Evolutionary conservation across 306 rosid genomes (phyloP).

Genomic region (Prunus campanulata): DNA sequence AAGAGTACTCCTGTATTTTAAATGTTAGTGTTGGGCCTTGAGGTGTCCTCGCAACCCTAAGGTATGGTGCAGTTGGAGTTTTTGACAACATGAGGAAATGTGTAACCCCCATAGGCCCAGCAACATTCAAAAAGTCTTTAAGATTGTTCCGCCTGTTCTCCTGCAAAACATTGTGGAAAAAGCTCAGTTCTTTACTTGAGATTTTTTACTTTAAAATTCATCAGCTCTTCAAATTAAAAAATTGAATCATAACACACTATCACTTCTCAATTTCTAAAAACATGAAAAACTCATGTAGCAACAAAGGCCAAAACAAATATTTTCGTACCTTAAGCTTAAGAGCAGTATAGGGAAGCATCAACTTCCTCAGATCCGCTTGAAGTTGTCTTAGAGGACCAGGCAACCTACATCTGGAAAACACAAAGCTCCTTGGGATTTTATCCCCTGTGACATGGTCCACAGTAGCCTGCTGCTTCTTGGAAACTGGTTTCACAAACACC

Average conservation of each 20-base stretch:
- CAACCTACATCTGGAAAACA: conserved; percentile 74
- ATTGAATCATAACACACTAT: not conserved
- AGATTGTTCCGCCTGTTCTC: conserved; percentile 87
- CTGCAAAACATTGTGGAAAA: conserved; percentile 40
- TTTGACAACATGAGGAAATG: conserved; percentile 93
- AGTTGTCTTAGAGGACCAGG: conserved; percentile 84
- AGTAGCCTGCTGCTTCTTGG: conserved; percentile 45
- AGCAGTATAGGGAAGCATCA: conserved; percentile 89
- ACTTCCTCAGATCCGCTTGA: conserved; percentile 83
- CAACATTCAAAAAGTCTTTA: conserved; percentile 82
- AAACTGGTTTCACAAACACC: conserved; percentile 55
- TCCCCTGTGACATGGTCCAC: conserved; percentile 91
- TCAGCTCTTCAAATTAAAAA: not conserved
- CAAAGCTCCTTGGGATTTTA: conserved; percentile 90
- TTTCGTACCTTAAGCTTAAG: conserved; percentile 60
- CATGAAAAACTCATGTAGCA: not conserved
- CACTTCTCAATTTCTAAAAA: too few relatives aligned
- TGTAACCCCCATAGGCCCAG: conserved; percentile 96
- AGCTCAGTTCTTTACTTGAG: not conserved
- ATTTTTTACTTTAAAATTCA: not conserved
- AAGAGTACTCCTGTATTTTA: conserved; percentile 71
- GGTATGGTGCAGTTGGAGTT: conserved; percentile 65
- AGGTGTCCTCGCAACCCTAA: conserved; percentile 90
- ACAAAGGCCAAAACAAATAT: not conserved
- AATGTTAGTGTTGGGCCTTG: conserved; percentile 95